These are phyloP conservation scores for Epichloe sylvatica DNA, from an alignment of 2,329 filamentous ascomycete species.

Conservation along the genomic window DNA sequence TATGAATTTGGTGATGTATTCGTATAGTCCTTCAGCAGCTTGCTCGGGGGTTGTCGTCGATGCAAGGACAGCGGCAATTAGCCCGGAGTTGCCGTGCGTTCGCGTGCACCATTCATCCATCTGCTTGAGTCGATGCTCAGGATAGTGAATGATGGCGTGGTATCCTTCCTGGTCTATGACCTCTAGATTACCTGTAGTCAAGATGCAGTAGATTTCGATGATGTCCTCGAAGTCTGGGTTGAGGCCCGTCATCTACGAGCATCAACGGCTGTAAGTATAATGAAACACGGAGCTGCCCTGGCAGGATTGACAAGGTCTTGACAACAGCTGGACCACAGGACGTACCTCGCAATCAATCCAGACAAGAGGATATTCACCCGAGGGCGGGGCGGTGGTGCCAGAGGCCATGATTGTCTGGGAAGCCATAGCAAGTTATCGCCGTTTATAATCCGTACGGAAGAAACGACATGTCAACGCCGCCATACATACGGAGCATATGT, in stretches of 20 bases:
- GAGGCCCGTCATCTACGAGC: constrained; percentile 60
- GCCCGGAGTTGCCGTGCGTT: constrained; percentile 68
- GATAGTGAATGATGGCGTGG: constrained; percentile 65
- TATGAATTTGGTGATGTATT: constrained; percentile 62
- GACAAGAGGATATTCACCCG: constrained; percentile 48
- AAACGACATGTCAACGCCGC: not conserved
- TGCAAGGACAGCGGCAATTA: constrained; percentile 60
- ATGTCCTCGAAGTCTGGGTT: constrained; percentile 68
- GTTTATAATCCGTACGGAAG: not conserved
- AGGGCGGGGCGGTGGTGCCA: not conserved
- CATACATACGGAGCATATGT: too few relatives aligned
- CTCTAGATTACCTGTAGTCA: constrained; percentile 69
- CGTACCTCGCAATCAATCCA: constrained; percentile 64
- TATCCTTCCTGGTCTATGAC: constrained; percentile 65
- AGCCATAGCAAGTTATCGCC: not conserved
- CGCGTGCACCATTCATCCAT: constrained; percentile 85
- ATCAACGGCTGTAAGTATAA: not conserved
- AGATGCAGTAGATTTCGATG: constrained; percentile 81
- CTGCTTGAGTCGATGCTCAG: constrained; percentile 51
- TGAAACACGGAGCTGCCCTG: not conserved
- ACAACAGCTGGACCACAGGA: not conserved
- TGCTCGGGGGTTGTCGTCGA: constrained; percentile 60
- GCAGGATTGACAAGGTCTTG: not conserved
- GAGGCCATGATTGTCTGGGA: not conserved
- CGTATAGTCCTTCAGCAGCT: constrained; percentile 59